These are phyloP conservation scores for Lepidium africanum DNA, from an alignment of 345 rosid species.

Conservation along the genomic window DNA sequence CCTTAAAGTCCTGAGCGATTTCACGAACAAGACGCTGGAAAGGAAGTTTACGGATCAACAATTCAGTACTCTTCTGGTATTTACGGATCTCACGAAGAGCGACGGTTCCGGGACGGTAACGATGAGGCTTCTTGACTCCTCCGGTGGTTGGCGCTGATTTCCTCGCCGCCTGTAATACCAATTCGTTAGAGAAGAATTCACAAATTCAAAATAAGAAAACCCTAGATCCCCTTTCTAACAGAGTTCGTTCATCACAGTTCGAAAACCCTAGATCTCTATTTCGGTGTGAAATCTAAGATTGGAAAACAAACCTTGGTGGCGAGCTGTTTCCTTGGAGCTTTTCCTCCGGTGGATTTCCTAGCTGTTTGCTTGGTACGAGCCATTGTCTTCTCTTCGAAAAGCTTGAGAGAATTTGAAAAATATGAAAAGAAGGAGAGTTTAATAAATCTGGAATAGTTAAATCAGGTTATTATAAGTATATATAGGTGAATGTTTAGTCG, in stretches of 20 bases:
- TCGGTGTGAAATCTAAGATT: not conserved
- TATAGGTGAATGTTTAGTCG: slow-evolving; percentile 17
- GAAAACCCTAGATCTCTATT: not conserved
- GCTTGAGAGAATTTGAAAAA: not conserved
- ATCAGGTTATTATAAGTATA: not conserved
- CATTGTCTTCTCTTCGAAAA: slow-evolving; percentile 25
- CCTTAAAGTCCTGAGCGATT: slow-evolving; percentile 58
- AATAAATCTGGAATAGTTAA: not conserved
- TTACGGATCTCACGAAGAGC: slow-evolving; percentile 53
- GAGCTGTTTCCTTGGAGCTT: slow-evolving; percentile 56
- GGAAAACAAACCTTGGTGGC: slow-evolving; percentile 41
- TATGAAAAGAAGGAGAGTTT: not conserved
- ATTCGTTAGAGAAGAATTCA: not conserved
- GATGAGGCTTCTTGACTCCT: slow-evolving; percentile 60
- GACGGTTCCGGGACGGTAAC: slow-evolving; percentile 52
- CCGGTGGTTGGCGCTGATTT: slow-evolving; percentile 60
- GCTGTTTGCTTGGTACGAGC: slow-evolving; percentile 71
- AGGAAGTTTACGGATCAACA: slow-evolving; percentile 45
- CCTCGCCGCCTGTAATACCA: slow-evolving; percentile 36
- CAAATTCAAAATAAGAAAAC: not conserved
- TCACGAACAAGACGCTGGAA: slow-evolving; percentile 61
- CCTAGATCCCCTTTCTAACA: not conserved
- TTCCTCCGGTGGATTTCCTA: slow-evolving; percentile 54
- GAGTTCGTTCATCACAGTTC: not conserved
- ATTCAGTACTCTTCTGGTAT: slow-evolving; percentile 47